phyloP scores from a whole-genome alignment of 225 moss, liverwort and hornwort genomes.

The Rhytidiadelphus loreus region DNA sequence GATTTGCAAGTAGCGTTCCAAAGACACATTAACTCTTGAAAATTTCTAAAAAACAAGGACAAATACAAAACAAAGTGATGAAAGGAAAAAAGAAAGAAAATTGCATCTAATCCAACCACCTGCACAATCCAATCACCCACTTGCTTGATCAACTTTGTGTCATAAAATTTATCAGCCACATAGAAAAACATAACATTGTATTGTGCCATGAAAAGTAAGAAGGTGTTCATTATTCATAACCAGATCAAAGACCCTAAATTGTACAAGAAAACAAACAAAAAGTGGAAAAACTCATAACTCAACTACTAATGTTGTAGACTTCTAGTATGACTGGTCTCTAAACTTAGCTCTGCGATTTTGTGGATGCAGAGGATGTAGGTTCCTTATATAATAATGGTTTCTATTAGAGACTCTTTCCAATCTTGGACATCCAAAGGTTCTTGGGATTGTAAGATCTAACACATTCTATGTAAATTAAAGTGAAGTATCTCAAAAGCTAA shows the following conservation, averaged over 20 bases:
- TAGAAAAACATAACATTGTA: not conserved
- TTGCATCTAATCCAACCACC: not conserved
- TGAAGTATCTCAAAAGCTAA: no score
- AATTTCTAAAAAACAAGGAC: not conserved
- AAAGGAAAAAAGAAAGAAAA: not conserved
- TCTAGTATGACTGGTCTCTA: no score
- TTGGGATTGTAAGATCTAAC: no score
- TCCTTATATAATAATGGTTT: no score
- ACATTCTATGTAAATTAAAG: no score
- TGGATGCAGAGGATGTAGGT: no score
- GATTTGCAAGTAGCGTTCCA: not conserved
- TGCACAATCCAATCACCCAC: no score
- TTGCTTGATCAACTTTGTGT: not conserved
- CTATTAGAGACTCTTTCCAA: no score
- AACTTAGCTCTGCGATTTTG: no score
- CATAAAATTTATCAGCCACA: not conserved
- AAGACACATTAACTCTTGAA: not conserved
- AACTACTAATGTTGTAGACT: no score
- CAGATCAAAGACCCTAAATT: not conserved
- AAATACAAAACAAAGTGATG: not conserved
- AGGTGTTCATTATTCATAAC: not conserved
- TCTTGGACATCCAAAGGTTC: no score
- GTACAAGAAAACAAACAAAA: not conserved
- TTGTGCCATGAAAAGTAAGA: not conserved
- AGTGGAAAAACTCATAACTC: no score